phyloP scores from a whole-genome alignment of 345 rosid species.

The Eucalyptus pauciflora region DNA sequence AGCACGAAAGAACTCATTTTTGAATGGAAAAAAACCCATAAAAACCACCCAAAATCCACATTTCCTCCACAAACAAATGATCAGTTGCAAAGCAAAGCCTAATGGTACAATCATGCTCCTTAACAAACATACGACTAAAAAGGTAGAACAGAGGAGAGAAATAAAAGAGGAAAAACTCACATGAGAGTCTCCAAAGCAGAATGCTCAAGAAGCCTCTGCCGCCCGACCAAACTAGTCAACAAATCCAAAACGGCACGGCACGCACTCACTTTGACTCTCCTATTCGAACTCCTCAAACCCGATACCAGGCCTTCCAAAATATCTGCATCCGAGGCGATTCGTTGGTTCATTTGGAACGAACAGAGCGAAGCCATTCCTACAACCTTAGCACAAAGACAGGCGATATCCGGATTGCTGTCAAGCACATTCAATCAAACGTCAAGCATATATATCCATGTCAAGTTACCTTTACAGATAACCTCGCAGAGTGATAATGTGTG shows the following conservation, averaged over 20 bases:
- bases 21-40: neutral
- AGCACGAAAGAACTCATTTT: neutral
- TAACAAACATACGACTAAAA: neutral
- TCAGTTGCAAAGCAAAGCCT: neutral
- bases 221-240: constrained; percentile 29
- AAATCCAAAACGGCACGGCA: constrained; percentile 41
- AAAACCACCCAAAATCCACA: neutral
- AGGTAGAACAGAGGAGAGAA: neutral
- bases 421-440: neutral
- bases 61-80: neutral
- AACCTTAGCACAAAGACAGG: constrained; percentile 18
- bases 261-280: constrained; percentile 12
- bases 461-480: neutral
- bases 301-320: constrained; percentile 18
- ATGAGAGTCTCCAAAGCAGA: constrained; percentile 26
- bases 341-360: constrained; percentile 25
- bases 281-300: constrained; percentile 1
- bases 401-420: constrained; percentile 9
- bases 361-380: constrained; percentile 27
- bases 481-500: neutral
- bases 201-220: constrained; percentile 18
- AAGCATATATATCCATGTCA: neutral
- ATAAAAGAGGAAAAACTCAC: constrained; percentile 11
- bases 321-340: constrained; percentile 19
- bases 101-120: neutral